Evolutionary conservation across 257 asterid species (phyloP), one percentile per base, ranked within the genome.

Genomic region (Capsicum chinense): DNA sequence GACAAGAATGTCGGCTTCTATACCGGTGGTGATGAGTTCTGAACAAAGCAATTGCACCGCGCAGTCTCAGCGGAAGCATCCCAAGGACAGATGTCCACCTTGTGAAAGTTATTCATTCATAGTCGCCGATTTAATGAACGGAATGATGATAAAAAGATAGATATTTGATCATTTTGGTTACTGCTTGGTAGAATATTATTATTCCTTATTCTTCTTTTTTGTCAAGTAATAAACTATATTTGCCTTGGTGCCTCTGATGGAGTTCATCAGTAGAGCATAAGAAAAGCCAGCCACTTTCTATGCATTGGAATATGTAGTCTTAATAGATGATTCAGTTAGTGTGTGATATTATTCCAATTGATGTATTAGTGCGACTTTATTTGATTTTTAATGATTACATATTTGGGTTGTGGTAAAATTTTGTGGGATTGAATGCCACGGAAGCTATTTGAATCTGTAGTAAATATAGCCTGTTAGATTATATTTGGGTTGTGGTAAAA

Each of bases 1-100:
- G 95, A 86, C 84, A 89, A 89, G 83, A 93, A 97, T 57, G 68
- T 89, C 2, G 98, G 97, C 37, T 92, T 89, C 86, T 97, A 88
- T 80, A 86, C 93, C 16, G 89, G 81, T 71, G 90, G 86, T 17
- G 93, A 87, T 7, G 92, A 86, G n/a, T 52, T 42, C 21, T 79
- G 80, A 50, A 54, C 14, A 83, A 63, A 19, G 62, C 66, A 84
- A 19, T 58, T 79, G 57, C 14, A 7, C 16, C 3, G 14, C 19
- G 56, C 11, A 37, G 57, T 13, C 17, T 12, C 67, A 19, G 63
- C 57, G 5, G 7, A 14, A 54, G 35, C 81, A 48, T 21, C 2
- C 12, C 12, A 3, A 21, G 47, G 47, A 71, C 83, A 14, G 5
- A 44, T 59, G 39, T 71, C 37, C 48, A 14, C 59, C 0, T 14